Evolutionary conservation across 768 basidiomycete species (phyloP).

Genomic region (Mycena galericulata): DNA sequence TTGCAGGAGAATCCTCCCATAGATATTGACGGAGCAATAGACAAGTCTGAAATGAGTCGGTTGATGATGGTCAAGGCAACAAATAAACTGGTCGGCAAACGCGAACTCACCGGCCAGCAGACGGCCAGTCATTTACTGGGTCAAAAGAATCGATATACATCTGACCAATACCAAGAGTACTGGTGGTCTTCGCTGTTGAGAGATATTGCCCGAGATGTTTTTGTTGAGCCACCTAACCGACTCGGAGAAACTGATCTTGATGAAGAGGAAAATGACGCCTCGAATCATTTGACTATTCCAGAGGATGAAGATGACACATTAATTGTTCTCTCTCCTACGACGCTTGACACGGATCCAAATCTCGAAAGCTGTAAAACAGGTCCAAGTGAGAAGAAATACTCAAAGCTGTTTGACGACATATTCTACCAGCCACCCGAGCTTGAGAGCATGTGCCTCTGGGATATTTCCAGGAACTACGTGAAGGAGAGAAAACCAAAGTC

Average conservation of each 20-base stretch:
- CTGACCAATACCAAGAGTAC: conserved; percentile 4
- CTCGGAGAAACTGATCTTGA: background rate
- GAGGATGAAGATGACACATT: conserved; percentile 17
- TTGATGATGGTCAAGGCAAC: no score
- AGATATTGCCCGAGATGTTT: conserved; percentile 26
- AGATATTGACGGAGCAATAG: conserved; percentile 26
- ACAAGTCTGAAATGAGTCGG: no score
- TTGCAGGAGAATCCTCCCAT: conserved; percentile 24
- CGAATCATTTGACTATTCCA: background rate
- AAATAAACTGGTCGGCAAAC: no score
- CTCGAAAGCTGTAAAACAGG: background rate
- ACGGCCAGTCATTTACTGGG: conserved; percentile 14
- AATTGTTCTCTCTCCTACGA: conserved; percentile 2
- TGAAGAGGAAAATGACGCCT: background rate
- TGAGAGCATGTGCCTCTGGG: no score
- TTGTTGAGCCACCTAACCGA: conserved; percentile 6
- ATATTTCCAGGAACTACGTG: no score
- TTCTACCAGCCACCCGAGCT: no score
- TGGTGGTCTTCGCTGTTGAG: no score
- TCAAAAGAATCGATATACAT: conserved; percentile 15
- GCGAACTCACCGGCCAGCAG: no score
- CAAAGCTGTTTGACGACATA: no score
- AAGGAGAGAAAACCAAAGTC: no score
- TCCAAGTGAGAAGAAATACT: no score
- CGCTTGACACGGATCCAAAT: background rate